Base-by-base conservation (phyloP, 192 early-diverging fungal species). In the Entomortierella lignicola region DNA sequence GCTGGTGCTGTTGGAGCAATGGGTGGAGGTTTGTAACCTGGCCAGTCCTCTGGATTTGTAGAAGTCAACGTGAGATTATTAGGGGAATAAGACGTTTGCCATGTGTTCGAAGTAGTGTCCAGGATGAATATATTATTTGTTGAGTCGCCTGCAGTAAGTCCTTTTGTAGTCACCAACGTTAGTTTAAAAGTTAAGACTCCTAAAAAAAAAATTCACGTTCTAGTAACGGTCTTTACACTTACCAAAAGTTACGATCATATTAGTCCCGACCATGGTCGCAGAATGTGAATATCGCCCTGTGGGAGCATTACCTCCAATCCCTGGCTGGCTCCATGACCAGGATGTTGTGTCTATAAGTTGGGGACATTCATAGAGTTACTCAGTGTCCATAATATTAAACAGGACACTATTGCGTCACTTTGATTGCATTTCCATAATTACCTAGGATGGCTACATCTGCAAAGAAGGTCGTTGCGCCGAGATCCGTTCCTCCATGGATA, bases 21-120 rank as follows among this genome's bases (percentile, higher is more conserved):
- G 8, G 67, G 75, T 3, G 75, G 75, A n/a, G 75, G 75, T 55
- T 69, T 79, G 27, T 79, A 79, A 42, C 75, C 75, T 17, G 75
- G 75, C 75, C 75, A 79, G 31, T 79, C 75, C 47, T 79, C 55
- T 41, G 75, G 75, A 4, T 69, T 69, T 44, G 75, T 70, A 12
- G 75, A 79, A 2, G 75, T 79, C 42, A 21, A 50, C 1, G 67
- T 26, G 10, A 79, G 25, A 17, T 69, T 70, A 25, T 63, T 70
- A 2, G 75, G 75, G 15, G 62, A 55, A 21, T 79, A 79, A 15
- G 75, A 79, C 25, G 75, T 31, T 13, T 65, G 62, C 75, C 75
- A 79, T 2, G 62, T 70, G 44, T 79, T 79, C 1, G 75, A 29
- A 2, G 41, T 55, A 0, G 75, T 79, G 52, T 79, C 75, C 0